Base-by-base conservation (phyloP, 495 filamentous ascomycete genomes). In the Aspergillus ostianus region DNA sequence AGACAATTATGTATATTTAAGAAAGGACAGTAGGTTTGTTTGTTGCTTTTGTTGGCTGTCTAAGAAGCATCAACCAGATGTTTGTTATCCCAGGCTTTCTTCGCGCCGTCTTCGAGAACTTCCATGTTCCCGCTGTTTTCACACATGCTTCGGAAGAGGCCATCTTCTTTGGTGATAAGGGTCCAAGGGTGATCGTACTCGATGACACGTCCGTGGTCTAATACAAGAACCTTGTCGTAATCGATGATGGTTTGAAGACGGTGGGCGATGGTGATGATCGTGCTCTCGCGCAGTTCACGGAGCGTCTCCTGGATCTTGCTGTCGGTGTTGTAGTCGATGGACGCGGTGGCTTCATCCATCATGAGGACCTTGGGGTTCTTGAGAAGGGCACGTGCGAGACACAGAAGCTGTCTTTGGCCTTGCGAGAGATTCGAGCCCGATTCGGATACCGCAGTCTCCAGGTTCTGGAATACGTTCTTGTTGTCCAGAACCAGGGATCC, bases 291-390 rank as follows among this genome's bases (percentile, higher is more conserved):
- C 45, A 98, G 80, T 70, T 97, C 91, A 44, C 91, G 87, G 58
- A 99, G 89, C 0, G 95, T 97, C 57, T 90, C 90, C 72, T 99
- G 95, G 69, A 99, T 98, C 73, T 97, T 97, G 59, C 85, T 77
- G 67, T 99, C 95, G 17, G 94, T 99, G 36, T 86, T 87, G 74
- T 98, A 98, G 79, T 99, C 95, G 69, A 99, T 98, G 1, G 91
- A 96, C 0, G 94, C 95, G 23, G 95, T 99, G 18, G 95, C 95
- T 79, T 99, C 95, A 73, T 99, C 95, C 94, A 99, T 98, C 70
- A 99, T 88, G 4, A 99, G 78, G 18, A 99, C 94, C 47, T 87
- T 90, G 0, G 95, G 94, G 30, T 84, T 84, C 77, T 93, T 97
- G 66, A 99, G 88, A 49, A 99, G 82, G 0, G 95, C 95, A 19